A percentile compares a stretch with the other conserved stretches of the same genome.
Conservation (phyloP, 2,329 filamentous ascomycete genomes). For the Fusarium cyanostomum region DNA sequence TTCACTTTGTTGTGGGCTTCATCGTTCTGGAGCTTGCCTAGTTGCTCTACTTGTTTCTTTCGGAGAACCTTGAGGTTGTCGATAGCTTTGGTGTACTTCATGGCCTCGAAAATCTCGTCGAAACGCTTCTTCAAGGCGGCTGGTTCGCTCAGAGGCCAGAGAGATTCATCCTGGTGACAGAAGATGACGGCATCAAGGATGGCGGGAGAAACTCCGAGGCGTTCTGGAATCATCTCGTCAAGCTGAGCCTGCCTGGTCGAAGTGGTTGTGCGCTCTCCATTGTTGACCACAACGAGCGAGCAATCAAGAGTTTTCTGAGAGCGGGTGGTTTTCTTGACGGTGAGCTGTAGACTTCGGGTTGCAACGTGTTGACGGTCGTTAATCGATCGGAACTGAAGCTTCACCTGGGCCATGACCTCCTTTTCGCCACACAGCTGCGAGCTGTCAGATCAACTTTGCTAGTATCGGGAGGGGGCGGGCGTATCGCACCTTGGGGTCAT, state of each 20-base stretch:
- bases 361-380: conserved; percentile 83
- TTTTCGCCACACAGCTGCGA: conserved; percentile 79
- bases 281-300: conserved; percentile 76
- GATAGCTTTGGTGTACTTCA: conserved; percentile 97
- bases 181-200: conserved; percentile 96
- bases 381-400: conserved; percentile 84
- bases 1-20: conserved; percentile 82
- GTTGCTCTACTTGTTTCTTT: conserved; percentile 82
- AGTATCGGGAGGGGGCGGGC: background rate
- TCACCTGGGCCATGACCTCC: conserved; percentile 90
- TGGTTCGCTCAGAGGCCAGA: conserved; percentile 96
- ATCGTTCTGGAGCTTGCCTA: conserved; percentile 76
- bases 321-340: conserved; percentile 81
- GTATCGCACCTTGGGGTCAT: conserved; percentile 82
- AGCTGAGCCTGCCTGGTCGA: conserved; percentile 85
- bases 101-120: conserved; percentile 96
- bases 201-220: conserved; percentile 88
- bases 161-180: conserved; percentile 96
- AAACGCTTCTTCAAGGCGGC: conserved; percentile 89
- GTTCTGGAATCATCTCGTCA: conserved; percentile 83
- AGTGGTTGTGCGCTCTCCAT: conserved; percentile 80
- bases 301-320: conserved; percentile 87
- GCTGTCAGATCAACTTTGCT: conserved; percentile 13
- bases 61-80: conserved; percentile 89
- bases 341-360: conserved; percentile 85